phyloP scores from a whole-genome alignment of 257 asterid species.

The Haberlea rhodopensis region DNA sequence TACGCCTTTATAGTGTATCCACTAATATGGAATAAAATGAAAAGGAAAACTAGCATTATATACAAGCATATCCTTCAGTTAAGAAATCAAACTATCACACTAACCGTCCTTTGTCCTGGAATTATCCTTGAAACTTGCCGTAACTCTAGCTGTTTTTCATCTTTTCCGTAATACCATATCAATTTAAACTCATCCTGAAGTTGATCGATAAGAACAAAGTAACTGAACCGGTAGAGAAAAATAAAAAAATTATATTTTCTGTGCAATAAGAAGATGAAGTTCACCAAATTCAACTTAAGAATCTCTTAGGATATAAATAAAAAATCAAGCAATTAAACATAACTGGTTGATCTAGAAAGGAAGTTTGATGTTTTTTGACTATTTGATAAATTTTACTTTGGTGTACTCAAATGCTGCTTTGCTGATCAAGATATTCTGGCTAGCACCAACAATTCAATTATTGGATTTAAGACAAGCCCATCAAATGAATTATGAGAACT shows the following conservation, averaged over 20 bases:
- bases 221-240: constrained; percentile 9
- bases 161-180: constrained; percentile 86
- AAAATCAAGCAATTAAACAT: neutral
- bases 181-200: constrained; percentile 83
- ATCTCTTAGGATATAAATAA: neutral
- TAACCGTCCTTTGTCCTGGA: constrained; percentile 98
- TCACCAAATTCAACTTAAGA: constrained; percentile 10
- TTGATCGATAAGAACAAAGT: constrained; percentile 20
- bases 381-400: neutral
- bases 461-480: neutral
- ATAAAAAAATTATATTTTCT: neutral
- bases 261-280: neutral
- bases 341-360: neutral
- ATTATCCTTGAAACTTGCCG: constrained; percentile 67
- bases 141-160: constrained; percentile 78
- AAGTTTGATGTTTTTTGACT: neutral
- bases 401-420: neutral
- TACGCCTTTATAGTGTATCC: neutral
- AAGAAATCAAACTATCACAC: constrained; percentile 34
- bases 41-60: neutral
- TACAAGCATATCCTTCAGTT: constrained; percentile 8
- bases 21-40: neutral
- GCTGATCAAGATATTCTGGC: constrained; percentile 11
- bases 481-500: neutral
- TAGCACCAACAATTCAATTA: neutral